Percentiles rank a stretch among this genome's conserved stretches.
phyloP scores from a whole-genome alignment of 306 rosid species.

The Corylus americana region DNA sequence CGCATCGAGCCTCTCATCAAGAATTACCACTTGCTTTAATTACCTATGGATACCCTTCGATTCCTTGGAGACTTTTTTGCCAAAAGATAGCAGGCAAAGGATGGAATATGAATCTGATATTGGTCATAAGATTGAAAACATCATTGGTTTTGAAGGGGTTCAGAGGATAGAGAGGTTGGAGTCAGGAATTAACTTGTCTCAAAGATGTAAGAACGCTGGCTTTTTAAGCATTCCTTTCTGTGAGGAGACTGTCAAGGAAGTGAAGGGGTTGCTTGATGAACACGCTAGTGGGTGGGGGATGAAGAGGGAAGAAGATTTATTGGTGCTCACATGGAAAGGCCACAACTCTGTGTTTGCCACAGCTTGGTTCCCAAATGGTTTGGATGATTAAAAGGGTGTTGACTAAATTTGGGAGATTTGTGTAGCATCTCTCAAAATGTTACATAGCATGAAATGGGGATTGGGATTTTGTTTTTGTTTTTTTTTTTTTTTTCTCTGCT shows the following conservation, averaged over 20 bases:
- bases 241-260: constrained; percentile 67
- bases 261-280: constrained; percentile 77
- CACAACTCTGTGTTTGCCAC: constrained; percentile 86
- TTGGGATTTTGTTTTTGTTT: not conserved
- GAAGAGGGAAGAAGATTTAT: constrained; percentile 83
- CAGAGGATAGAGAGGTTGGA: constrained; percentile 80
- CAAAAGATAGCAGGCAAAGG: constrained; percentile 79
- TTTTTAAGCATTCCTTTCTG: constrained; percentile 53
- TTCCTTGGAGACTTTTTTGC: constrained; percentile 82
- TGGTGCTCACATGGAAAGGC: constrained; percentile 96
- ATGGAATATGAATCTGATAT: constrained; percentile 83
- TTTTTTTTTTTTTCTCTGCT: not conserved
- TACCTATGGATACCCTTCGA: constrained; percentile 96
- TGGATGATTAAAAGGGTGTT: constrained; percentile 42
- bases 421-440: no score
- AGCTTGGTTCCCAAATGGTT: constrained; percentile 69
- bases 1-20: constrained; percentile 58
- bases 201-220: constrained; percentile 64
- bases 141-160: constrained; percentile 68
- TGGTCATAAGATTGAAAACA: constrained; percentile 83
- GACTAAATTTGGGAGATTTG: not conserved
- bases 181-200: constrained; percentile 45
- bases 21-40: constrained; percentile 76
- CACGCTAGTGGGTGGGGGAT: constrained; percentile 99
- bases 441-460: not conserved